phyloP scores from a whole-genome alignment of 306 rosid species.

The Vachellia collinsii region DNA sequence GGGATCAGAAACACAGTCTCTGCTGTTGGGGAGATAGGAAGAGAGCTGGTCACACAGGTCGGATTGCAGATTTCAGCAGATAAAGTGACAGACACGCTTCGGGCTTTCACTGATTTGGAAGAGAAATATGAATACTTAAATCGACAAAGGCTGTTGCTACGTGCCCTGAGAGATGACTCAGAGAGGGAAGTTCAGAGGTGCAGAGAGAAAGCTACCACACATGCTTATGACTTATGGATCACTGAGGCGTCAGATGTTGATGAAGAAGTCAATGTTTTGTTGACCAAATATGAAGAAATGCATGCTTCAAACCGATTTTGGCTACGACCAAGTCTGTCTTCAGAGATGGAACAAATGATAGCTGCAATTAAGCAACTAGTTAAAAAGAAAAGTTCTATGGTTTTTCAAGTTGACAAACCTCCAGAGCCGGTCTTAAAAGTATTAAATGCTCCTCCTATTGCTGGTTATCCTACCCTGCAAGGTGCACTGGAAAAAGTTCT shows the following conservation, averaged over 20 bases:
- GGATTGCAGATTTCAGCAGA: background rate
- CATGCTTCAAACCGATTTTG: background rate
- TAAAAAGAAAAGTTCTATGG: background rate
- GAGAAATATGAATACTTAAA: background rate
- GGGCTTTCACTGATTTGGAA: background rate
- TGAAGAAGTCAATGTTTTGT: background rate
- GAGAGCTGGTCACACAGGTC: background rate
- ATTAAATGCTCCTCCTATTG: background rate
- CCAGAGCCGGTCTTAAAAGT: conserved; percentile 1
- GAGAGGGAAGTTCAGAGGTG: background rate
- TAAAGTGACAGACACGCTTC: background rate
- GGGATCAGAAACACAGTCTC: conserved; percentile 10
- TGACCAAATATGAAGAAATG: background rate
- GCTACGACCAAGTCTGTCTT: background rate
- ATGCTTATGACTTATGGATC: background rate
- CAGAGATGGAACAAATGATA: background rate
- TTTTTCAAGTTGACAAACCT: background rate
- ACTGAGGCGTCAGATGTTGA: background rate
- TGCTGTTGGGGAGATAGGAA: background rate
- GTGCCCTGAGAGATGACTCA: background rate
- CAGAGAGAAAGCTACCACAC: conserved; percentile 5
- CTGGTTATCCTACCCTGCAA: background rate
- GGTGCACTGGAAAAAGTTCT: background rate
- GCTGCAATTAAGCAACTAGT: background rate
- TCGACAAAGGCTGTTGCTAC: background rate